Base-by-base conservation (phyloP, 192 early-diverging fungal species). In the Rhizoclosmatium sp. region DNA sequence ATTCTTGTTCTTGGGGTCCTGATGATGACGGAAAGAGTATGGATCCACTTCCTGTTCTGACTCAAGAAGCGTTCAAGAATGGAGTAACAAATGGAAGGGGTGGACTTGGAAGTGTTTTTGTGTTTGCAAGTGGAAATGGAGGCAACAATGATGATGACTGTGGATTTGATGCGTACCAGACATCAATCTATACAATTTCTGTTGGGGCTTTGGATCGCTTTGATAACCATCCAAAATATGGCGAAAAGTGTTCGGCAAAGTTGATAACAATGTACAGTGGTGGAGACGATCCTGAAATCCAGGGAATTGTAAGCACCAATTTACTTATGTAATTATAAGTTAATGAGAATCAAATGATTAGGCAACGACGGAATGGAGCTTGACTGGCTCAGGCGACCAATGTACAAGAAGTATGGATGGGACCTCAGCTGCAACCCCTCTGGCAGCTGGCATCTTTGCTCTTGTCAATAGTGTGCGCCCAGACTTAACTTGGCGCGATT, bases 1-100 rank as follows among this genome's bases (percentile, higher is more conserved):
- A 97, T 85, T 95, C 94, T n/a, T 98, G 97, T 84, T 93, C 91
- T 54, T 99, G 97, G 97, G 97, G 97, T 0, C 97, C 98, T 47
- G 84, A 88, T 45, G 98, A 99, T 80, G 90, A 95, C 80, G 98
- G 98, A 9, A 82, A 82, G 56, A 85, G 92, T 0, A 91, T 94
- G 76, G 95, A 97, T 47, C 95, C 91, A 3, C 98, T 97, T 3
- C 86, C 91, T 45, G 83, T 88, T 3, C 71, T 96, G 1, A 89
- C 97, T 19, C 79, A 87, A 61, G 92, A 97, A 23, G 97, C 98
- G 4, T 92, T 99, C 39, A 74, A 89, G 45, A 94, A 95, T 60
- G 98, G 98, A 14, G 90, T 97, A 31, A 80, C 87, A 10, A 92
- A 95, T 10, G 97, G 98, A 1, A 87, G 98, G 14, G 45, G 84